These are phyloP conservation scores for Trichocladium uniseriatum DNA, from an alignment of 495 filamentous ascomycete species.

Conservation along the genomic window DNA sequence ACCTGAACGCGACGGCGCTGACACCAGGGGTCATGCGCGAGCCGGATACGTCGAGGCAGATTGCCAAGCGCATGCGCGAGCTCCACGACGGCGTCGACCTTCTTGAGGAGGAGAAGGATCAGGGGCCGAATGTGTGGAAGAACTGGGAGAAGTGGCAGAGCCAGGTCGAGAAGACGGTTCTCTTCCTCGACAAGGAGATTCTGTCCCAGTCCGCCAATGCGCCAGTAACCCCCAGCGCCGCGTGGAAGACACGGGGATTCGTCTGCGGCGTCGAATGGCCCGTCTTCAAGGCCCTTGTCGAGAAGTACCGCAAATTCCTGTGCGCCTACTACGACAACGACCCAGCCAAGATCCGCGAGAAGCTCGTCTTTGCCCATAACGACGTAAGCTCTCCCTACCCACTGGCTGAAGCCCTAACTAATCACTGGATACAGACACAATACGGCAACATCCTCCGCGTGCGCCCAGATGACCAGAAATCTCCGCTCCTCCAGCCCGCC, in stretches of 20 bases:
- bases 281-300: conserved; percentile 62
- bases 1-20: conserved; percentile 70
- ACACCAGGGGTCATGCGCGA: conserved; percentile 67
- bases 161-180: conserved; percentile 66
- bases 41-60: conserved; percentile 77
- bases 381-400: conserved; percentile 52
- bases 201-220: conserved; percentile 17
- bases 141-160: conserved; percentile 96
- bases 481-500: conserved; percentile 75
- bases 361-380: conserved; percentile 91
- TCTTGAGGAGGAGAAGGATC: conserved; percentile 62
- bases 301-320: conserved; percentile 70
- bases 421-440: conserved; percentile 59
- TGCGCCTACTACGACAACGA: conserved; percentile 57
- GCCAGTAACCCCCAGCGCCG: conserved; percentile 23
- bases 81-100: conserved; percentile 90
- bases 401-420: conserved; percentile 5
- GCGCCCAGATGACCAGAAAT: conserved; percentile 65
- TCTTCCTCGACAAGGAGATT: conserved; percentile 65
- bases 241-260: conserved; percentile 59
- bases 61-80: conserved; percentile 97
- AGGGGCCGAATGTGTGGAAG: conserved; percentile 72
- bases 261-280: conserved; percentile 83
- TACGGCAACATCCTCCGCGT: conserved; percentile 97
- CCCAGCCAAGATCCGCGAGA: conserved; percentile 52